A percentile compares a stretch with the other conserved stretches of the same genome.
Conservation (phyloP, 2,329 filamentous ascomycete species). For the Penicillium hordei region DNA sequence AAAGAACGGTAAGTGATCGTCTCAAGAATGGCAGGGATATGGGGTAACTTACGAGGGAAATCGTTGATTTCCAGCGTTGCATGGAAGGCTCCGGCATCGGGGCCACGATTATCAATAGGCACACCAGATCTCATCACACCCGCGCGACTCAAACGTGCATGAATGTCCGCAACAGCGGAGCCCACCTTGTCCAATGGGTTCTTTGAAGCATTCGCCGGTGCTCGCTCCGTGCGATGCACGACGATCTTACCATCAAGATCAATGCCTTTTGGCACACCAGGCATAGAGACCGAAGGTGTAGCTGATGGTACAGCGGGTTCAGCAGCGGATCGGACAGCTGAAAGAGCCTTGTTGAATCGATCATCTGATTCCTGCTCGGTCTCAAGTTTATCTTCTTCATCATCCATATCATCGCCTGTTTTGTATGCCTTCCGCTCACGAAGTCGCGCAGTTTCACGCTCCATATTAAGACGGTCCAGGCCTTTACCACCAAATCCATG, state of each 20-base stretch:
- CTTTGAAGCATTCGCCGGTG: conserved; percentile 50
- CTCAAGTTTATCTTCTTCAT: conserved; percentile 71
- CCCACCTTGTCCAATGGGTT: conserved; percentile 81
- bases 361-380: conserved; percentile 51
- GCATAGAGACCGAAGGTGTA: conserved; percentile 31
- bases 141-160: conserved; percentile 82
- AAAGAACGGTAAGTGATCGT: conserved; percentile 10
- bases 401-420: conserved; percentile 77
- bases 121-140: conserved; percentile 88
- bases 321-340: conserved; percentile 62
- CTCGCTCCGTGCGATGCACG: conserved; percentile 67
- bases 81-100: conserved; percentile 94
- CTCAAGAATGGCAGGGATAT: not conserved
- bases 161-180: conserved; percentile 87
- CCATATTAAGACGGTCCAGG: conserved; percentile 84
- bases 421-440: conserved; percentile 88
- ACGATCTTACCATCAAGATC: conserved; percentile 69
- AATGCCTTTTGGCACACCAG: conserved; percentile 55
- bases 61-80: conserved; percentile 98
- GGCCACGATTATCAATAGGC: conserved; percentile 97
- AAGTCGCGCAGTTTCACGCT: conserved; percentile 81
- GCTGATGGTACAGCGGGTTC: conserved; percentile 37
- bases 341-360: conserved; percentile 60
- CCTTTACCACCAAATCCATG: conserved; percentile 95
- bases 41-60: conserved; percentile 68